A percentile compares a stretch with the other conserved stretches of the same genome.
phyloP scores from a whole-genome alignment of 139 green algal species.

The Coelastrella sp. region DNA sequence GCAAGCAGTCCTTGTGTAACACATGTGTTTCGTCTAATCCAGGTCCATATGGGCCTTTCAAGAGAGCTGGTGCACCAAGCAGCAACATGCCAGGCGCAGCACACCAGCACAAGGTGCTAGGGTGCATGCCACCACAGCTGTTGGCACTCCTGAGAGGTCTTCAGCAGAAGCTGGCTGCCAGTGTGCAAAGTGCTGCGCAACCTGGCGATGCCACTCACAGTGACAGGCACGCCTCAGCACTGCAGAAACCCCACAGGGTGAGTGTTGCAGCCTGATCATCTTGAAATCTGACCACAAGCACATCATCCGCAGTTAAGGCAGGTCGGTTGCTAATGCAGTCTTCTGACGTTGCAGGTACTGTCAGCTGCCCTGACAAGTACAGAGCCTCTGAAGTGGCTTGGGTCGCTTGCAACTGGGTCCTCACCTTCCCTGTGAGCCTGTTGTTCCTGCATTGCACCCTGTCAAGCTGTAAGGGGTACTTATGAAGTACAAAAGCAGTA shows the following conservation, averaged over 20 bases:
- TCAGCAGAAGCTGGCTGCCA: background rate
- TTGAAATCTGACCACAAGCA: background rate
- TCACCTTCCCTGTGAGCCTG: too few relatives aligned
- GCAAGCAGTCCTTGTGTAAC: background rate
- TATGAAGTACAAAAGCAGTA: too few relatives aligned
- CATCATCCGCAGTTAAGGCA: too few relatives aligned
- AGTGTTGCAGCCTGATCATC: background rate
- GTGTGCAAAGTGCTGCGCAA: background rate
- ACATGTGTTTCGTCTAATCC: background rate
- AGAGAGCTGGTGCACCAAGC: background rate
- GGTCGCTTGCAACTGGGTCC: background rate
- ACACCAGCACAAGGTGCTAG: background rate
- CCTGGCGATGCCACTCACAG: background rate
- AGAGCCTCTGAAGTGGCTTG: background rate
- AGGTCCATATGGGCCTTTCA: slow-evolving; percentile 11
- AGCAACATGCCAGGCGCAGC: background rate
- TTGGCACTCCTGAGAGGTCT: background rate
- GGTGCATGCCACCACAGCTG: background rate
- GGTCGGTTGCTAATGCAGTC: background rate
- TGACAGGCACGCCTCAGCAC: background rate
- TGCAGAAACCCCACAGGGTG: background rate
- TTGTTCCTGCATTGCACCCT: too few relatives aligned
- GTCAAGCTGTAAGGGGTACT: too few relatives aligned
- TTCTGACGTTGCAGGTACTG: background rate
- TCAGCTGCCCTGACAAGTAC: background rate